Conservation (phyloP, 768 basidiomycete genomes). For the Kwoniella dendrophila region DNA sequence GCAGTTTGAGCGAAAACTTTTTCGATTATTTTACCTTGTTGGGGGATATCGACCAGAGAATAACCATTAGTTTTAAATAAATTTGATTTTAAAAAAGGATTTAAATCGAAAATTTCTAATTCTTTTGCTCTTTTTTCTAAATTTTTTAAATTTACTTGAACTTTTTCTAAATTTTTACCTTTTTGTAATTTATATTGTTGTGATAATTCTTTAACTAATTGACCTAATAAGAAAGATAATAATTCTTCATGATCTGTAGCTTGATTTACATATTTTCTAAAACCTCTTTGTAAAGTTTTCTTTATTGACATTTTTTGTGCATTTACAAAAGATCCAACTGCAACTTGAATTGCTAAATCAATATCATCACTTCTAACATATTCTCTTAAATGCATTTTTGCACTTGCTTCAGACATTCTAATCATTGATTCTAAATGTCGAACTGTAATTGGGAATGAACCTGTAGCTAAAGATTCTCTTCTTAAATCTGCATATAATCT, state of each 20-base stretch:
- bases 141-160: conserved; percentile 75
- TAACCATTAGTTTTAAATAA: conserved; percentile 90
- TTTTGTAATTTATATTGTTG: conserved; percentile 68
- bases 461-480: conserved; percentile 92
- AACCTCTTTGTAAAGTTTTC: conserved; percentile 92
- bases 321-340: conserved; percentile 89
- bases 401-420: conserved; percentile 96
- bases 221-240: conserved; percentile 88
- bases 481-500: conserved; percentile 93
- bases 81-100: conserved; percentile 80
- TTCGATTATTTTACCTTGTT: conserved; percentile 39
- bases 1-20: conserved; percentile 55
- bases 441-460: conserved; percentile 98
- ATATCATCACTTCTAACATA: conserved; percentile 96
- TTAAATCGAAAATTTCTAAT: conserved; percentile 89
- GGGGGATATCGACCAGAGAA: conserved; percentile 58
- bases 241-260: conserved; percentile 95
- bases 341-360: conserved; percentile 93
- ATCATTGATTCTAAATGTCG: conserved; percentile 99
- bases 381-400: conserved; percentile 96
- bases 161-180: conserved; percentile 74
- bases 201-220: conserved; percentile 88
- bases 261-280: conserved; percentile 96
- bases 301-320: conserved; percentile 99
- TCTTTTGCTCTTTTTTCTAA: conserved; percentile 92